These are phyloP conservation scores for Nitzschia sp. DNA, from an alignment of 108 stramenopile genomes.

Conservation along the genomic window DNA sequence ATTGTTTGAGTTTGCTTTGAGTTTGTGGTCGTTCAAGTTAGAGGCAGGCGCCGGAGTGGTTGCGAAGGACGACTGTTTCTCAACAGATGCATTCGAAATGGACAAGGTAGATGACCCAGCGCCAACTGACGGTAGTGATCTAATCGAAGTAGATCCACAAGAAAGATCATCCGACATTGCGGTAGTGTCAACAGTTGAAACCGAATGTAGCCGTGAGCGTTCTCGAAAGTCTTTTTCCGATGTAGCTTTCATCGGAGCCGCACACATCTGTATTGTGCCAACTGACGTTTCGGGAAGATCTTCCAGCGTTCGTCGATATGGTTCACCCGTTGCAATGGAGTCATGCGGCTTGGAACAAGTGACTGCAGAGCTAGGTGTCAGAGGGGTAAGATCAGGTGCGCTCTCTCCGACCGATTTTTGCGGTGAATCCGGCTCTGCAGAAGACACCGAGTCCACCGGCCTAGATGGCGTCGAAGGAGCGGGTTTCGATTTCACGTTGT, in stretches of 20 bases:
- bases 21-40: not conserved
- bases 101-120: not conserved
- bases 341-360: not conserved
- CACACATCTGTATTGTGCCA: not conserved
- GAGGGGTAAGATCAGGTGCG: conserved; percentile 8
- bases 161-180: conserved; percentile 44
- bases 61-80: not conserved
- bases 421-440: not conserved
- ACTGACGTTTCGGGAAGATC: conserved; percentile 8
- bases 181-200: conserved; percentile 42
- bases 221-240: conserved; percentile 3
- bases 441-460: not conserved
- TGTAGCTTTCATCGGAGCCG: conserved; percentile 1
- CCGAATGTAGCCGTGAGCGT: conserved; percentile 35
- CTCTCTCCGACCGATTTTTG: not conserved
- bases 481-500: not conserved
- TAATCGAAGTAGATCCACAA: conserved; percentile 35
- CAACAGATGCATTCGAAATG: not conserved
- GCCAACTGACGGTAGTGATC: conserved; percentile 22
- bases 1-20: not conserved
- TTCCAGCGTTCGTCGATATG: not conserved
- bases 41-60: not conserved
- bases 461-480: not conserved
- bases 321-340: too few relatives aligned
- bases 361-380: not conserved